Evolutionary conservation across 768 basidiomycete species (phyloP).

Genomic region (Tricholoma furcatifolium): DNA sequence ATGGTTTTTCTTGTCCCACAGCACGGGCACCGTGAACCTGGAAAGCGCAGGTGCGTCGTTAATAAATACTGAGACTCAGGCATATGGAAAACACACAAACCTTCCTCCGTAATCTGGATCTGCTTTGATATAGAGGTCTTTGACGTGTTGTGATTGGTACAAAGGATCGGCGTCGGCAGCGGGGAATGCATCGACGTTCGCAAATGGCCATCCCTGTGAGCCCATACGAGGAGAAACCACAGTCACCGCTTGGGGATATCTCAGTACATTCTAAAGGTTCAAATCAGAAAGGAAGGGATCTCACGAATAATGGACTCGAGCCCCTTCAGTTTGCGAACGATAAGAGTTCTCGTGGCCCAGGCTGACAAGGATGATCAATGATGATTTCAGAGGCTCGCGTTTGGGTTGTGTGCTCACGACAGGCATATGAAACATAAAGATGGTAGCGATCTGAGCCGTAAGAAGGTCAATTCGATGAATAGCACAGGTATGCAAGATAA

Average conservation of each 20-base stretch:
- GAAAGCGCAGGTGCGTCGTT: neutral
- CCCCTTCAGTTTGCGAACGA: constrained; percentile 89
- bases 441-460: constrained; percentile 72
- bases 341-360: constrained; percentile 92
- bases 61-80: neutral
- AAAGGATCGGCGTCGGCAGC: constrained; percentile 77
- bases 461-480: neutral
- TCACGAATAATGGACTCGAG: constrained; percentile 80
- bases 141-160: constrained; percentile 66
- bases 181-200: constrained; percentile 62
- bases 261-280: constrained; percentile 6
- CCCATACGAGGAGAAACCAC: constrained; percentile 89
- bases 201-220: constrained; percentile 84
- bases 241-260: constrained; percentile 55
- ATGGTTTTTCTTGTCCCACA: constrained; percentile 89
- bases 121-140: constrained; percentile 81
- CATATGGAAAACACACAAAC: constrained; percentile 30
- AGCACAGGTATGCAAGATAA: neutral
- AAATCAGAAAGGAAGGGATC: constrained; percentile 23
- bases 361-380: constrained; percentile 40
- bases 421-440: constrained; percentile 85
- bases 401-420: constrained; percentile 51
- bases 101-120: constrained; percentile 71
- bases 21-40: constrained; percentile 83
- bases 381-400: constrained; percentile 3